Conservation (phyloP, 208 protist genomes). For the Naegleria fowleri region DNA sequence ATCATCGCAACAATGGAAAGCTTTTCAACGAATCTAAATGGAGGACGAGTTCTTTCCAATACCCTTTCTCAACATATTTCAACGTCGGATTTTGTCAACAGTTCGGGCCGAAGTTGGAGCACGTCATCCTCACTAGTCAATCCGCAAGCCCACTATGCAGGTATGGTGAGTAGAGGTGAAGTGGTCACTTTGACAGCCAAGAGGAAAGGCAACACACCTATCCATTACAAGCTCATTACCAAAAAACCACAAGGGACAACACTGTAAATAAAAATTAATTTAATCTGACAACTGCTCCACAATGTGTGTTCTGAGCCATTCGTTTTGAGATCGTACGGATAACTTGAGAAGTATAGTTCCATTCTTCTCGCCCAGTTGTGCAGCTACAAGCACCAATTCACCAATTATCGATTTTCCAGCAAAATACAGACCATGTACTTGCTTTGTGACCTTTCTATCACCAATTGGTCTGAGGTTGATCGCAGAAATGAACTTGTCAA, state of each 20-base stretch:
- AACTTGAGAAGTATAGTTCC: background rate
- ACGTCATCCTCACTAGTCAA: background rate
- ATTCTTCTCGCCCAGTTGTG: background rate
- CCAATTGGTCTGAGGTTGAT: background rate
- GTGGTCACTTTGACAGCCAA: background rate
- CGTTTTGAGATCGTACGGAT: background rate
- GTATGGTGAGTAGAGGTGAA: background rate
- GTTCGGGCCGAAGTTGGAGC: background rate
- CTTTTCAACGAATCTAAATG: background rate
- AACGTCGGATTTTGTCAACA: background rate
- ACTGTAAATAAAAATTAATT: background rate
- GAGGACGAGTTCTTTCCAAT: background rate
- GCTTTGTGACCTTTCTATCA: background rate
- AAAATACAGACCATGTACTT: background rate
- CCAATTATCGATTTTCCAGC: background rate
- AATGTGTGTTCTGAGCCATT: background rate
- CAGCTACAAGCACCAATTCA: background rate
- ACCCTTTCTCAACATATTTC: background rate
- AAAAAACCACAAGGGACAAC: background rate
- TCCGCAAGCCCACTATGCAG: background rate
- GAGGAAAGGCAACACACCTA: background rate
- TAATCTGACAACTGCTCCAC: background rate
- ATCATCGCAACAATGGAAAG: slow-evolving; percentile 23
- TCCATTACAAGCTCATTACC: background rate
- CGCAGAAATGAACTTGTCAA: background rate